Evolutionary conservation across 495 filamentous ascomycete genomes (phyloP).

Genomic region (Cercophora samala): DNA sequence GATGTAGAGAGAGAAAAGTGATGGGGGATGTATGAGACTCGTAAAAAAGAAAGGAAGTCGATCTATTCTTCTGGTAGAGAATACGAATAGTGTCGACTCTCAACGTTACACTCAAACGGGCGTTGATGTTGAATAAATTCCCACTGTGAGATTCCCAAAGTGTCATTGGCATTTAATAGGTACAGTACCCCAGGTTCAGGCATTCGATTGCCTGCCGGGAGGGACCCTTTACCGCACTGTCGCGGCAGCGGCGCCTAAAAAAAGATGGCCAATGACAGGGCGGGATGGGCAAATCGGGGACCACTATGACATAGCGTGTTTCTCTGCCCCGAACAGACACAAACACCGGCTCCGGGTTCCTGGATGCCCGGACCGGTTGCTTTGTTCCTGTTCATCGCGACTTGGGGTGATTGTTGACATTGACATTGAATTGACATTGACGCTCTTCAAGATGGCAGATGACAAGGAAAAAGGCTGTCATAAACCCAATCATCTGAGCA

Average conservation of each 20-base stretch:
- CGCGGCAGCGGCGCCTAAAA: slow-evolving; percentile 7
- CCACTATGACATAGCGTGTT: slow-evolving; percentile 9
- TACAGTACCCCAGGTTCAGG: slow-evolving; percentile 10
- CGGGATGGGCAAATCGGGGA: not conserved
- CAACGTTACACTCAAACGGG: not conserved
- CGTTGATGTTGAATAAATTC: not conserved
- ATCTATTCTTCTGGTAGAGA: not conserved
- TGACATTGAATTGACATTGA: not conserved
- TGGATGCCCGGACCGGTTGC: not conserved
- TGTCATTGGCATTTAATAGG: slow-evolving; percentile 3
- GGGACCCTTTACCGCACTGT: not conserved
- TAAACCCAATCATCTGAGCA: not conserved
- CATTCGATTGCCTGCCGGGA: not conserved
- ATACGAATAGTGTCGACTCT: not conserved
- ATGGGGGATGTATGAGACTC: not conserved
- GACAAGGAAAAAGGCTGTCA: not conserved
- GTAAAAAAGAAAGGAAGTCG: not conserved
- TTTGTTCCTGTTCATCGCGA: not conserved
- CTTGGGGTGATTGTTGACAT: not conserved
- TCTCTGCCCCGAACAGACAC: not conserved
- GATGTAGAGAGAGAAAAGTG: not conserved
- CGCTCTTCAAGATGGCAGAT: too few relatives aligned
- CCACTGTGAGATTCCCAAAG: not conserved
- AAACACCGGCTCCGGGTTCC: not conserved
- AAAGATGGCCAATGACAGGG: slow-evolving; percentile 11